Evolutionary conservation across 768 basidiomycete species (phyloP).

Genomic region (Lentinula detonsa): DNA sequence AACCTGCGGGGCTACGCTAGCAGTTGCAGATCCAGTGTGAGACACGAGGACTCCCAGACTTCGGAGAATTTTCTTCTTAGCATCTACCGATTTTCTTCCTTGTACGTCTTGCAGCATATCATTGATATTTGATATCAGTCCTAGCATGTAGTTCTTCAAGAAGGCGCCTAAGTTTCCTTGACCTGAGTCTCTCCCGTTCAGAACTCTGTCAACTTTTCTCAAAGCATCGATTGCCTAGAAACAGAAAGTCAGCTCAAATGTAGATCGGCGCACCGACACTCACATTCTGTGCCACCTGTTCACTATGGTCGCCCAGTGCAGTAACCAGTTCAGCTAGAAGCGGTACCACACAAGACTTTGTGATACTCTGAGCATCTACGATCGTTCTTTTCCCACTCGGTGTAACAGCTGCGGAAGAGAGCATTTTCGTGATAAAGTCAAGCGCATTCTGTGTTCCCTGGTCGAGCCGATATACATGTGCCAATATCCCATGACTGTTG

Average conservation of each 20-base stretch:
- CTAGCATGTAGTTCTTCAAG: constrained; percentile 74
- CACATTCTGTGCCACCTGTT: constrained; percentile 37
- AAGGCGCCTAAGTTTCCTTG: constrained; percentile 46
- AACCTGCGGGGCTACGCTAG: constrained; percentile 84
- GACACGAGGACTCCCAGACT: constrained; percentile 70
- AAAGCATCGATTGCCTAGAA: constrained; percentile 29
- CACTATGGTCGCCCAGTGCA: constrained; percentile 66
- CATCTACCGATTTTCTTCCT: constrained; percentile 61
- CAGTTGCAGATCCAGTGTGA: constrained; percentile 65
- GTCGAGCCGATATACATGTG: constrained; percentile 58
- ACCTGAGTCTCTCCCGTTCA: constrained; percentile 21
- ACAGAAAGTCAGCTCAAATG: neutral
- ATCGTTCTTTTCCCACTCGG: constrained; percentile 19
- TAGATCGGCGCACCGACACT: constrained; percentile 11
- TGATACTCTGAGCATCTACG: constrained; percentile 42
- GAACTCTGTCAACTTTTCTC: constrained; percentile 38
- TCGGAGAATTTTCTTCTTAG: constrained; percentile 74
- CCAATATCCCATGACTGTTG: constrained; percentile 55
- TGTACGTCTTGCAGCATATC: constrained; percentile 82
- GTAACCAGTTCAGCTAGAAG: constrained; percentile 74
- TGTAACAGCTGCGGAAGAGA: constrained; percentile 39
- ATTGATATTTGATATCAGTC: constrained; percentile 78
- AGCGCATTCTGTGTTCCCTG: constrained; percentile 53
- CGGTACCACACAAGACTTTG: constrained; percentile 62
- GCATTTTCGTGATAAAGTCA: constrained; percentile 53